Percentiles rank a stretch among this genome's conserved stretches.
Conservation (phyloP, 208 protist genomes). For the Phytomonas sp. region DNA sequence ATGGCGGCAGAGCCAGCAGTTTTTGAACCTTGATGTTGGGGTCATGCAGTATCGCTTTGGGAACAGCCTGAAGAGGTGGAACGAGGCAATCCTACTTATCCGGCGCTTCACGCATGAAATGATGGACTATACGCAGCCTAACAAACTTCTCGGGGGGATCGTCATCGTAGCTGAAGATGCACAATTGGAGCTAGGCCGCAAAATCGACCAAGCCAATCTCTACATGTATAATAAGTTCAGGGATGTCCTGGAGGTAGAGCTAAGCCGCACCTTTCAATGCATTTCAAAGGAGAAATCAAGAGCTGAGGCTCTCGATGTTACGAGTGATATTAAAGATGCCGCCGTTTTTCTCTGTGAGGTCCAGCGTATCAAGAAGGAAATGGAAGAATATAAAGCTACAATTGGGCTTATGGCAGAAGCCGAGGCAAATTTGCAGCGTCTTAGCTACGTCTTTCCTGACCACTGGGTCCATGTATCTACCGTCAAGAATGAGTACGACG, state of each 20-base stretch:
- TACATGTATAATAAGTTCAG: conserved; percentile 77
- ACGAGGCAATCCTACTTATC: conserved; percentile 49
- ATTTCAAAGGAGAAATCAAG: conserved; percentile 55
- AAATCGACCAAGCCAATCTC: conserved; percentile 73
- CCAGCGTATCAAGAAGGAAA: conserved; percentile 63
- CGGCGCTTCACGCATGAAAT: conserved; percentile 48
- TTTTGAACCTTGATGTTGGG: conserved; percentile 74
- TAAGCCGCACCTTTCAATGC: conserved; percentile 37
- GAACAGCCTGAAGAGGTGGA: conserved; percentile 67
- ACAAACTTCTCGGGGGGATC: conserved; percentile 77
- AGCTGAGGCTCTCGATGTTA: conserved; percentile 85
- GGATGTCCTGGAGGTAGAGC: conserved; percentile 63
- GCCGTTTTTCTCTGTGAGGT: conserved; percentile 57
- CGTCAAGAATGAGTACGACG: conserved; percentile 89
- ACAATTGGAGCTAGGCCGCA: conserved; percentile 73
- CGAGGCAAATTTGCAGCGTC: conserved; percentile 82
- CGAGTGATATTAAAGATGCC: conserved; percentile 69
- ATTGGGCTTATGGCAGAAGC: conserved; percentile 64
- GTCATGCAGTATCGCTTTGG: conserved; percentile 79
- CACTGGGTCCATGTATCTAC: conserved; percentile 89
- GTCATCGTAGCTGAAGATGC: conserved; percentile 76
- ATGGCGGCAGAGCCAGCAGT: conserved; percentile 79
- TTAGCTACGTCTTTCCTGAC: conserved; percentile 87
- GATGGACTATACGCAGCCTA: conserved; percentile 86
- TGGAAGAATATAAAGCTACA: conserved; percentile 39